These are phyloP conservation scores for Chrysanthemum makinoi DNA, from an alignment of 129 eudicot species.

Conservation along the genomic window DNA sequence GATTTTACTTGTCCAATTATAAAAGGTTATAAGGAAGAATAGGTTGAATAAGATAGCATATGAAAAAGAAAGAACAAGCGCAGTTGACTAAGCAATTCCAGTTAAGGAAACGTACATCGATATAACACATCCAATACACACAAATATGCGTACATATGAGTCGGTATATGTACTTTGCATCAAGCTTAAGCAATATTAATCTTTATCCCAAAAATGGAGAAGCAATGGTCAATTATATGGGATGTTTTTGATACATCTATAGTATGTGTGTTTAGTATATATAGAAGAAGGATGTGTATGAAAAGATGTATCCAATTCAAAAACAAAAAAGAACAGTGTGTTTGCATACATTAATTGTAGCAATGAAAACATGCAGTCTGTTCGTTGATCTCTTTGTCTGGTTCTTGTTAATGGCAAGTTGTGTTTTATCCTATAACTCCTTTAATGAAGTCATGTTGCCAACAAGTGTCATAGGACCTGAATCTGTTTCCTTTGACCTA, in stretches of 20 bases:
- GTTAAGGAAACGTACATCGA: not conserved
- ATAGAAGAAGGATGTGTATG: too few species aligned
- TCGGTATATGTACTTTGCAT: not conserved
- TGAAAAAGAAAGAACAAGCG: too few species aligned
- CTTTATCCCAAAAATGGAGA: constrained; percentile 21
- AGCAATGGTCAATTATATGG: constrained; percentile 22
- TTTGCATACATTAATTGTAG: too few species aligned
- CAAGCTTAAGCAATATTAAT: constrained; percentile 24
- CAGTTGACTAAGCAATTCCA: not conserved
- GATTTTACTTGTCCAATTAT: too few species aligned
- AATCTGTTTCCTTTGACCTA: constrained; percentile 38
- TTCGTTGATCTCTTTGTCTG: too few species aligned
- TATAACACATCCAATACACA: not conserved
- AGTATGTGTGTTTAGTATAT: not conserved
- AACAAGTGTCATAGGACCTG: constrained; percentile 31
- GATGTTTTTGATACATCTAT: constrained; percentile 8
- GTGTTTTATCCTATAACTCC: too few species aligned
- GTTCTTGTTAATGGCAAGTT: too few species aligned
- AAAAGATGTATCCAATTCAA: too few species aligned
- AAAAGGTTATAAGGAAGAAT: too few species aligned
- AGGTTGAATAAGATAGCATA: too few species aligned
- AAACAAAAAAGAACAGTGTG: too few species aligned
- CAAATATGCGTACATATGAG: not conserved
- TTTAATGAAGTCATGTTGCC: constrained; percentile 34
- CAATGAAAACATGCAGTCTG: too few species aligned